A percentile compares a stretch with the other conserved stretches of the same genome.
Evolutionary conservation across 2,329 filamentous ascomycete species (phyloP).

Genomic region (Fusarium illudens): DNA sequence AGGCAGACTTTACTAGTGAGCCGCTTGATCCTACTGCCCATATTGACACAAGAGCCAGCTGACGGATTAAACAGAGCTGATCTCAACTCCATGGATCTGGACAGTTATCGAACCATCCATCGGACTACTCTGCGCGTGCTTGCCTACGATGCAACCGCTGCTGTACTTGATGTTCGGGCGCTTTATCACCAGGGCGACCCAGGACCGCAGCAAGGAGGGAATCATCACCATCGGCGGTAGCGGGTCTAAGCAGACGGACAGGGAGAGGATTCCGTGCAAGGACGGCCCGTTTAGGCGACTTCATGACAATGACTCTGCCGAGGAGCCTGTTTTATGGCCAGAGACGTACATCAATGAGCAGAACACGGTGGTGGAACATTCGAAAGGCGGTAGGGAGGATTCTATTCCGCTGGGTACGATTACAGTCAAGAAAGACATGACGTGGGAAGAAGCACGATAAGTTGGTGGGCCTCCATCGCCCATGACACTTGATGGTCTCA

Average conservation of each 20-base stretch:
- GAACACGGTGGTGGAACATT: background rate
- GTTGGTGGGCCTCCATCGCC: background rate
- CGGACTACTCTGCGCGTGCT: background rate
- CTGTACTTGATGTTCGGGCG: background rate
- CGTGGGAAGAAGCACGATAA: background rate
- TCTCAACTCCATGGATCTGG: background rate
- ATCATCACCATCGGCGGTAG: background rate
- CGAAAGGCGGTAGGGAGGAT: background rate
- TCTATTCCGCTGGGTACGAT: background rate
- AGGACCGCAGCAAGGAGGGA: background rate
- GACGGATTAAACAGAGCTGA: background rate
- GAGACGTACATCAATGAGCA: background rate
- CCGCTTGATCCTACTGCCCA: background rate
- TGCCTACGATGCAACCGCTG: background rate
- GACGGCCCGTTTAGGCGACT: background rate
- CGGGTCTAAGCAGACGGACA: background rate
- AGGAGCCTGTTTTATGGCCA: background rate
- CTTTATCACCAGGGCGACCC: background rate
- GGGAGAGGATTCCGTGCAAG: background rate
- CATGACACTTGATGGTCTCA: background rate
- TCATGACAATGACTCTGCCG: background rate
- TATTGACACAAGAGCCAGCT: background rate
- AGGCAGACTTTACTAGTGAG: background rate
- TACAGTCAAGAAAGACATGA: background rate
- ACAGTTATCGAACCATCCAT: background rate